Evolutionary conservation across 2,329 filamentous ascomycete species (phyloP), one percentile per base, ranked within the genome.

Genomic region (Colletotrichum sp.): DNA sequence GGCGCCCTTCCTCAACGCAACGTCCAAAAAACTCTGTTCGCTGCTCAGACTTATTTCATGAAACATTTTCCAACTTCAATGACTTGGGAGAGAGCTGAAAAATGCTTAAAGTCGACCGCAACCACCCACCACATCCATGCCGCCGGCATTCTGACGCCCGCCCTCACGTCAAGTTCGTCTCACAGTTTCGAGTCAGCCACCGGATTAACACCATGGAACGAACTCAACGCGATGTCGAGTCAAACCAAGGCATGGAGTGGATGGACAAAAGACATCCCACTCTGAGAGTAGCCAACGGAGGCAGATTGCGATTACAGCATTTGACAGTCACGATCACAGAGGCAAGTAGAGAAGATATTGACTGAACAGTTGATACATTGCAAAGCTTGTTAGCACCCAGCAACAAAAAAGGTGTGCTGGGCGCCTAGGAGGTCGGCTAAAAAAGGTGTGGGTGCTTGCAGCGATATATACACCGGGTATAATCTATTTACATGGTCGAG

Each of bases 401-500:
- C 32, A 10, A 24, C 70, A 55, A 43, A 73, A 75, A 65, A 39
- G 34, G 57, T 68, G 73, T 43, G 43, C 64, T 65, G 55, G 57
- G 59, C 64, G 63, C 32, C 39, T 13, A 26, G 39, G 43, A 63
- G 70, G 73, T 75, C 64, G 57, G 28, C 70, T 63, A 67, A 21
- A 72, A 72, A 72, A 67, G 55, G 52, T 70, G 52, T 68, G 52
- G 48, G 28, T 48, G 63, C 71, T 68, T 73, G 73, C 64, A 65
- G 73, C 64, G 32, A 69, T 73, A 75, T 73, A 75, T 73, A 73
- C 73, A 73, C 70, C 70, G 43, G 70, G 70, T 60, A 73, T 73
- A 75, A 75, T 73, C 57, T 75, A 75, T 73, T 73, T 73, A 75
- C 73, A 69, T 75, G 21, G 21, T 67, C 34, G 70, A 73, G 73